Evolutionary conservation across 495 filamentous ascomycete species (phyloP).

Genomic region (Viridothelium virens): DNA sequence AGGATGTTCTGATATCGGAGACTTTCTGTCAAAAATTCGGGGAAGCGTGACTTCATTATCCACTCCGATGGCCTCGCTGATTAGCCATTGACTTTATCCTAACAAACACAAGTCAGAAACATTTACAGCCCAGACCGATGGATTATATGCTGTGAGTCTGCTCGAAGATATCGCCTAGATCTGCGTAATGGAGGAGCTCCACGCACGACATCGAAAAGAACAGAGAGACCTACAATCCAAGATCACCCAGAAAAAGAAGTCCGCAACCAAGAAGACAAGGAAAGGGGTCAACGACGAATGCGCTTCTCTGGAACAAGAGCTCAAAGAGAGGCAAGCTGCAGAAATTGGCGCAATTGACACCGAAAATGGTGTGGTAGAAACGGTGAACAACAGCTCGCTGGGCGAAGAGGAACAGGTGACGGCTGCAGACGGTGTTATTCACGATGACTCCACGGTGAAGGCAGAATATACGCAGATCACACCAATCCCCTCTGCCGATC

Average conservation of each 20-base stretch:
- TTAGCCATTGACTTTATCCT: too few species aligned
- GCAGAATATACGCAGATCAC: background rate
- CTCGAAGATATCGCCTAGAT: background rate
- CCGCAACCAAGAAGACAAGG: constrained; percentile 89
- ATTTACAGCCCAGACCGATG: too few species aligned
- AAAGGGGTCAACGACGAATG: constrained; percentile 69
- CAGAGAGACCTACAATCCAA: constrained; percentile 72
- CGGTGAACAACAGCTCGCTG: background rate
- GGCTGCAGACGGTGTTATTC: constrained; percentile 17
- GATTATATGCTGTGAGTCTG: too few species aligned
- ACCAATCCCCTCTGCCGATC: background rate
- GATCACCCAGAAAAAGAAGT: constrained; percentile 91
- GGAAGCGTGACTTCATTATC: too few species aligned
- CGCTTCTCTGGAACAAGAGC: constrained; percentile 32
- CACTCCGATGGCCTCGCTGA: too few species aligned
- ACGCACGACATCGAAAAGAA: constrained; percentile 79
- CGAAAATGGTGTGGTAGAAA: constrained; percentile 35
- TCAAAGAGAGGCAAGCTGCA: constrained; percentile 36
- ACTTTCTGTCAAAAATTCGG: too few species aligned
- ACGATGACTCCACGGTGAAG: constrained; percentile 21
- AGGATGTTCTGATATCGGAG: too few species aligned
- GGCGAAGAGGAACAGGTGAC: constrained; percentile 22
- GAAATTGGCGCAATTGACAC: constrained; percentile 52
- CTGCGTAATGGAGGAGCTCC: constrained; percentile 58
- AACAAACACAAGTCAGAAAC: too few species aligned